Percentiles rank a stretch among this genome's conserved stretches.
Conservation (phyloP, 345 rosid species). For the Litchi chinensis region DNA sequence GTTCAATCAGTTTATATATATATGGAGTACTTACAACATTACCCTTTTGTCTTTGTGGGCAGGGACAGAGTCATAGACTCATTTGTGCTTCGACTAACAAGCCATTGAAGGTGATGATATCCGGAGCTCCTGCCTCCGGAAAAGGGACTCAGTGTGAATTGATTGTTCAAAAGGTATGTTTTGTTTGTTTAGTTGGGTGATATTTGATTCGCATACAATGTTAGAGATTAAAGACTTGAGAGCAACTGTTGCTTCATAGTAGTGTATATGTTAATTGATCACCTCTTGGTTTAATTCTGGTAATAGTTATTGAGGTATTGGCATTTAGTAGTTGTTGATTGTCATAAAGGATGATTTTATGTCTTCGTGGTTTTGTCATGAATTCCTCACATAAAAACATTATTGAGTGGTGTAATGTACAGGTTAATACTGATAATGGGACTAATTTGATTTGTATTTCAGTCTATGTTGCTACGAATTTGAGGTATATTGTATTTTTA, state of each 20-base stretch:
- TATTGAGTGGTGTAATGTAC: not conserved
- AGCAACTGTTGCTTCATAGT: too few species aligned
- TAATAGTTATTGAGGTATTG: not conserved
- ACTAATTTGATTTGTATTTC: not conserved
- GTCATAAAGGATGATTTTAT: not conserved
- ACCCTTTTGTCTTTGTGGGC: conserved; percentile 11
- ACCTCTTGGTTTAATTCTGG: not conserved
- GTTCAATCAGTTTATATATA: too few species aligned
- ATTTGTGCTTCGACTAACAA: conserved; percentile 50
- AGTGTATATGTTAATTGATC: not conserved
- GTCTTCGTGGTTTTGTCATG: not conserved
- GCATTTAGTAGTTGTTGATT: not conserved
- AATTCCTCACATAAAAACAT: not conserved
- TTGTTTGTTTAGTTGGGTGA: not conserved
- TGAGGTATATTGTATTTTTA: not conserved
- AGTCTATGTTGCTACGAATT: not conserved
- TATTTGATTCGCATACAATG: not conserved
- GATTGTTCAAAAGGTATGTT: conserved; percentile 69
- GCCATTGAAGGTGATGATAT: conserved; percentile 88
- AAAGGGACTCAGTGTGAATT: conserved; percentile 94
- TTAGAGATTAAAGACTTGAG: not conserved
- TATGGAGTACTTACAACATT: too few species aligned
- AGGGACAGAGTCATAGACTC: conserved; percentile 41
- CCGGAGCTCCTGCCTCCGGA: conserved; percentile 93
- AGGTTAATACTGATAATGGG: not conserved